Conservation (phyloP, 2,329 filamentous ascomycete genomes). For the Fusarium transvaalense region DNA sequence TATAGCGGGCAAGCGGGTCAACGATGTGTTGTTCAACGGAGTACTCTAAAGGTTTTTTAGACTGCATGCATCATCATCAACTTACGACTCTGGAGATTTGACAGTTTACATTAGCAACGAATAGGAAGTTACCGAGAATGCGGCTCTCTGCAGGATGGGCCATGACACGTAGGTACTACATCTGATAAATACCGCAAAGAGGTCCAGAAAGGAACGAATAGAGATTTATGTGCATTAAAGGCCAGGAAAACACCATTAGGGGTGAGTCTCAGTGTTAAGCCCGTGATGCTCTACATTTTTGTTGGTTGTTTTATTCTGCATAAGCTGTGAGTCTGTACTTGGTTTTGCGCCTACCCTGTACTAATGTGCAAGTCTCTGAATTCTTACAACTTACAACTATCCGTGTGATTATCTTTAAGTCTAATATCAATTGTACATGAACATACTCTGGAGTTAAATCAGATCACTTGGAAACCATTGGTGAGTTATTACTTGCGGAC, state of each 20-base stretch:
- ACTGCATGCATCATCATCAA: neutral
- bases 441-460: too few species aligned
- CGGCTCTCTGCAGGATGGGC: constrained; percentile 9
- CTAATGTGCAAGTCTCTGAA: too few species aligned
- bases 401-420: neutral
- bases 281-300: neutral
- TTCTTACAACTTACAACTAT: too few species aligned
- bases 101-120: neutral
- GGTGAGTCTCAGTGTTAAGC: neutral
- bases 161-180: constrained; percentile 1
- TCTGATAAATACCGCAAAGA: constrained; percentile 2
- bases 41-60: neutral
- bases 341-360: neutral
- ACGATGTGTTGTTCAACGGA: constrained; percentile 10
- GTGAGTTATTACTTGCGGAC: too few species aligned
- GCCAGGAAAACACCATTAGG: too few species aligned
- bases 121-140: neutral
- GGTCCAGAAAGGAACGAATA: neutral
- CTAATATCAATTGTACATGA: too few species aligned
- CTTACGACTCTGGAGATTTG: neutral
- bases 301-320: neutral
- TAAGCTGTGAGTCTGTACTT: neutral
- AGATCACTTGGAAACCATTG: too few species aligned
- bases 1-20: neutral
- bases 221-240: neutral